Evolutionary conservation across 352 stramenopile genomes (phyloP), one percentile per base, ranked within the genome.

Genomic region (Phytophthora litchii): DNA sequence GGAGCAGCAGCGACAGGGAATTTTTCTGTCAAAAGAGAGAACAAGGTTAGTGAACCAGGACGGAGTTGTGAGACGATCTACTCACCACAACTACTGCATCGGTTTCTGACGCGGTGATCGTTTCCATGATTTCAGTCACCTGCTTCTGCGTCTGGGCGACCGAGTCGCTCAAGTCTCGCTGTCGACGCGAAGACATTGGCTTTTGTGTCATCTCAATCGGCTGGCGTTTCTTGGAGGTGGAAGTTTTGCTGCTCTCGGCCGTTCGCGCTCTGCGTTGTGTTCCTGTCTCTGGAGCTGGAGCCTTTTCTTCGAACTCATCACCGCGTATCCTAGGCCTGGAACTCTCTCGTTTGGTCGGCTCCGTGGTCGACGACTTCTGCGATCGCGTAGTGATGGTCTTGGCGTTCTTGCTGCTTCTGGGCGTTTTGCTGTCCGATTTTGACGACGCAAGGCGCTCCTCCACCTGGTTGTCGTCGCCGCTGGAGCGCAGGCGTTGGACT

Each of bases 131-230:
- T 10, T 84, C 60, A 2, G 65, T 48, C 46, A 87, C 74, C 61
- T 87, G 74, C 51, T 69, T 75, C n/a, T 89, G 79, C 46, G 78
- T 82, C 42, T 82, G 74, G 0, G 54, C 48, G 29, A 83, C 59
- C 20, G 68, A 70, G 14, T 85, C 76, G 25, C 76, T 70, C 74
- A 80, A 62, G 44, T 86, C 76, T n/a, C 64, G 32, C 53, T 76
- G 77, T 38, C 66, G 67, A 14, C 54, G 49, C 7, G 54, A 62
- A 10, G 60, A 56, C 34, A 29, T 32, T 27, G 35, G 57, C 27
- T 56, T 61, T 10, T 56, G 38, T 0, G 49, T 34, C 8, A 56
- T 6, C 11, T 64, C 51, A 16, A 31, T 29, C 11, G 54, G 20
- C 25, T 35, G 32, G 8, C 29, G 34, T 46, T 57, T 56, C 48